phyloP scores from a whole-genome alignment of 2,329 filamentous ascomycete genomes.

The Neopestalotiopsis sp. region DNA sequence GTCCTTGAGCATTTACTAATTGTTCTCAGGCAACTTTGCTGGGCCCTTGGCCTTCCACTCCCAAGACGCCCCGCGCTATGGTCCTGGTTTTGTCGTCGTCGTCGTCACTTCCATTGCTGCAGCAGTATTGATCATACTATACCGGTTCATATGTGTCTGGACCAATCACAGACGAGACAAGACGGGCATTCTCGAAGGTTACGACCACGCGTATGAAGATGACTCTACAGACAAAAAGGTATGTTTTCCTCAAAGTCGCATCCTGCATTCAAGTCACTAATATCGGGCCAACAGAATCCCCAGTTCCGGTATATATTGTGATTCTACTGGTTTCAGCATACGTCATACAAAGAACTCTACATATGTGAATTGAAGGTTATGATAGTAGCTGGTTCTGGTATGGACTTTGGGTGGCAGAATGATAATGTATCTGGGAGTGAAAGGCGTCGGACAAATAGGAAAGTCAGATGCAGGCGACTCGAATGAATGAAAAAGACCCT shows the following conservation, averaged over 20 bases:
- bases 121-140: neutral
- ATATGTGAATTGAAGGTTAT: no score
- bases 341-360: no score
- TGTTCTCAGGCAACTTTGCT: neutral
- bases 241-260: neutral
- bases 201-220: conserved; percentile 12
- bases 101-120: conserved; percentile 10
- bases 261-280: neutral
- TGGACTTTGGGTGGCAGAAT: no score
- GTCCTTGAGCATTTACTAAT: neutral
- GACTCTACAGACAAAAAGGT: conserved; percentile 11
- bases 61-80: conserved; percentile 7
- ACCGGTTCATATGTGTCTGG: conserved; percentile 4
- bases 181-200: conserved; percentile 9
- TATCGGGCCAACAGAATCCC: neutral
- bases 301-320: conserved; percentile 7
- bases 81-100: conserved; percentile 6
- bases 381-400: no score
- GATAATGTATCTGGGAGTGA: no score
- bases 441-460: no score
- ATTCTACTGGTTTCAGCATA: neutral
- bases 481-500: no score
- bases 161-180: conserved; percentile 1
- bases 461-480: no score
- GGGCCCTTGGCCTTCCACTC: conserved; percentile 5